A percentile compares a stretch with the other conserved stretches of the same genome.
Conservation (phyloP, 2,329 filamentous ascomycete genomes). For the Fusarium sp. region DNA sequence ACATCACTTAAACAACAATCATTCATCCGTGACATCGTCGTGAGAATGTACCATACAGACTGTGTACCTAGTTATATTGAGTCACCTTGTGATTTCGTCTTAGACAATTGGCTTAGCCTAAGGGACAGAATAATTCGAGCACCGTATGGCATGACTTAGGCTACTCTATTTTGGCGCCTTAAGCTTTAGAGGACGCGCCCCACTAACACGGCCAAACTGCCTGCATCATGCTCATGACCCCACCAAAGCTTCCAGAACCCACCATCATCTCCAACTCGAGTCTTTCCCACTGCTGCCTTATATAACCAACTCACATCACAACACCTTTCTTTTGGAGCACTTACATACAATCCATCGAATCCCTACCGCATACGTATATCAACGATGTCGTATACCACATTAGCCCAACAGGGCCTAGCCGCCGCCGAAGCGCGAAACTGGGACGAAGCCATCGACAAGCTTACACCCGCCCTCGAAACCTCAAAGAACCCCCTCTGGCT, state of each 20-base stretch:
- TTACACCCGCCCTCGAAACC: slow-evolving; percentile 74
- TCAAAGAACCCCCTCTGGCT: slow-evolving; percentile 81
- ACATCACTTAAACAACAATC: too few relatives aligned
- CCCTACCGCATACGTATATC: neutral
- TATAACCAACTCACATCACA: neutral
- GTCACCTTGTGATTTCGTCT: neutral
- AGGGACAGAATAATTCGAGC: fast-evolving
- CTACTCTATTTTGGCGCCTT: neutral
- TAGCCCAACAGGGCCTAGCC: slow-evolving; percentile 72
- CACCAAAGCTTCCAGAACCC: slow-evolving; percentile 52
- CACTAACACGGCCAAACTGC: neutral
- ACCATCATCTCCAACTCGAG: slow-evolving; percentile 33
- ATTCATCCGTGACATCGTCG: neutral
- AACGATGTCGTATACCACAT: slow-evolving; percentile 63
- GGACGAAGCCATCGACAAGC: slow-evolving; percentile 73
- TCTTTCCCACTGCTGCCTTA: neutral
- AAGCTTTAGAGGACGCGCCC: neutral
- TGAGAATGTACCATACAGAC: neutral
- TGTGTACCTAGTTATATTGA: neutral
- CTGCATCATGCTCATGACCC: slow-evolving; percentile 31
- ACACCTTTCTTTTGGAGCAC: neutral
- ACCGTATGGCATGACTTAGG: fast-evolving
- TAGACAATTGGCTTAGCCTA: neutral
- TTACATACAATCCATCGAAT: neutral
- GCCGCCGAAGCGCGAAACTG: slow-evolving; percentile 74